phyloP scores from a whole-genome alignment of 2,329 filamentous ascomycete species.

The Alternaria sp. region DNA sequence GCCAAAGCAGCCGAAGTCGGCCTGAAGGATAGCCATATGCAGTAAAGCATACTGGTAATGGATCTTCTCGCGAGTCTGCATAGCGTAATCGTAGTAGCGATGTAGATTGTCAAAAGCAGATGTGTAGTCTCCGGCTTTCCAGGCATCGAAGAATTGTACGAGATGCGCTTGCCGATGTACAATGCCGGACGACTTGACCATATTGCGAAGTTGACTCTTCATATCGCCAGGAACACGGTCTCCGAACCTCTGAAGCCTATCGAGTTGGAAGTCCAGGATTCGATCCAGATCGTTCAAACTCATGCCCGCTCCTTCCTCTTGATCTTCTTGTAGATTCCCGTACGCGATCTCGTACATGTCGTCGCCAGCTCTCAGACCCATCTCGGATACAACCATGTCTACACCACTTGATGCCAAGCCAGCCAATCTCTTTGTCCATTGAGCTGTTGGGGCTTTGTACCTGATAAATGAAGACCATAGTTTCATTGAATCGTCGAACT shows the following conservation, averaged over 20 bases:
- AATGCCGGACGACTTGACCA: constrained; percentile 71
- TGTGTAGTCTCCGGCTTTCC: constrained; percentile 88
- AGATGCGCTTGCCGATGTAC: constrained; percentile 79
- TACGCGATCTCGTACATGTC: constrained; percentile 60
- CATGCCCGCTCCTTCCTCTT: constrained; percentile 54
- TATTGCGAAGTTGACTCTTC: constrained; percentile 70
- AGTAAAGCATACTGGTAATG: constrained; percentile 96
- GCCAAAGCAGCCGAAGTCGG: constrained; percentile 89
- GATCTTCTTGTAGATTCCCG: constrained; percentile 53
- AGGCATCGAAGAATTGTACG: constrained; percentile 86
- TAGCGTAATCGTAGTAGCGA: constrained; percentile 95
- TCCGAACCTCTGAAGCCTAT: constrained; percentile 86
- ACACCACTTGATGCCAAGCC: constrained; percentile 50
- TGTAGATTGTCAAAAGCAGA: constrained; percentile 91
- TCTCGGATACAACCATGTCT: constrained; percentile 66
- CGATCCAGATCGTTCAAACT: constrained; percentile 82
- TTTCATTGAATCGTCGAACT: constrained; percentile 77
- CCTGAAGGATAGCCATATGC: constrained; percentile 90
- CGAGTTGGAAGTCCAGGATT: constrained; percentile 85
- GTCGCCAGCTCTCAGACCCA: constrained; percentile 61
- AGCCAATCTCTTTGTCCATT: constrained; percentile 59
- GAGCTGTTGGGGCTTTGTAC: constrained; percentile 78
- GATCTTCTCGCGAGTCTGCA: constrained; percentile 80
- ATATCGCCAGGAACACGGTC: constrained; percentile 78
- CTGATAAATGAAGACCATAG: constrained; percentile 84